Evolutionary conservation across 2,329 filamentous ascomycete genomes (phyloP).

Genomic region (Fusarium marasasianum): DNA sequence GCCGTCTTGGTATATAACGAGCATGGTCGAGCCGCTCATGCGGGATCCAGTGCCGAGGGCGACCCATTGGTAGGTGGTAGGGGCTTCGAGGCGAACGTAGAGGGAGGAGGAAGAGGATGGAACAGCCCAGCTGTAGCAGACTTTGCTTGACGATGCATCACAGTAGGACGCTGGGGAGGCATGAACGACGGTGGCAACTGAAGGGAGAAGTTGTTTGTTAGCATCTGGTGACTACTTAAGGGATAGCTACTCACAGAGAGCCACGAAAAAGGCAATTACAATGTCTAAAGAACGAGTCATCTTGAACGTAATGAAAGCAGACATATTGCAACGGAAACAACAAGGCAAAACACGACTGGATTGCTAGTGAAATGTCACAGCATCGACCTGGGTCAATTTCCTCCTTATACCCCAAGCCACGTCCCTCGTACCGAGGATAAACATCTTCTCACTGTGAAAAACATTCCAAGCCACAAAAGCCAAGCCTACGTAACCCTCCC

Average conservation of each 20-base stretch:
- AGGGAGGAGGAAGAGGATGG: neutral
- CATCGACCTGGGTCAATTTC: neutral
- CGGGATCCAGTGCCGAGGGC: neutral
- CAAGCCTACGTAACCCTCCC: neutral
- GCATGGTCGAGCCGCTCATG: slow-evolving; percentile 3
- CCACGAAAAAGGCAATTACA: neutral
- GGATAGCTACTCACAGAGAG: neutral
- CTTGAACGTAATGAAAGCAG: accelerated
- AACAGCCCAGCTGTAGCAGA: slow-evolving; percentile 5
- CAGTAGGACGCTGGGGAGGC: neutral
- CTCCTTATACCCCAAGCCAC: neutral
- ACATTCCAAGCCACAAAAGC: neutral
- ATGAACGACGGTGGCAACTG: neutral
- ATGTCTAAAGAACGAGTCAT: neutral
- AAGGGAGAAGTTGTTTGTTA: accelerated
- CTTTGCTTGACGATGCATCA: neutral
- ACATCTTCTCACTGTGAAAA: neutral
- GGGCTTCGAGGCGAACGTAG: neutral
- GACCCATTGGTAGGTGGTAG: neutral
- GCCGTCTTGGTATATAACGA: neutral
- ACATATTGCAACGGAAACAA: neutral
- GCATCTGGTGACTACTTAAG: accelerated
- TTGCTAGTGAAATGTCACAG: neutral
- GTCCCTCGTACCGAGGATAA: neutral
- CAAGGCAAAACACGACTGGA: neutral